A percentile compares a stretch with the other conserved stretches of the same genome.
These are phyloP conservation scores for Cydonia oblonga DNA, from an alignment of 331 rosid species.

Conservation along the genomic window DNA sequence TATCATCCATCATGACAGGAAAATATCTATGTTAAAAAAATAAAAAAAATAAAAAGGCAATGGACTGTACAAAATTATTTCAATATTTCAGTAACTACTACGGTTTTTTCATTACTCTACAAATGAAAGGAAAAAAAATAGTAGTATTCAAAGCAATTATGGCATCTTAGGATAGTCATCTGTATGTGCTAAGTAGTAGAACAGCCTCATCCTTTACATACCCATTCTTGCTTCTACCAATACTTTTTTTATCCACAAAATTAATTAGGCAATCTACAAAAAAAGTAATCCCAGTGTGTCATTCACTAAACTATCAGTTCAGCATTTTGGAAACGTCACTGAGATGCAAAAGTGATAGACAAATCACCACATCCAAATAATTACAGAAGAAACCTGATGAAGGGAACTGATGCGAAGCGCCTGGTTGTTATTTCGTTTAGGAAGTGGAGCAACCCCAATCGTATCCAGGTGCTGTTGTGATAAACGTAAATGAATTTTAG, in stretches of 20 bases:
- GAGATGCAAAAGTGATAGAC: background rate
- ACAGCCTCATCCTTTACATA: background rate
- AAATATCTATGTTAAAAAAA: background rate
- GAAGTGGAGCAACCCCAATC: conserved; percentile 79
- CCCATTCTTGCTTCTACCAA: background rate
- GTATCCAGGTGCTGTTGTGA: conserved; percentile 68
- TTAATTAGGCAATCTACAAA: background rate
- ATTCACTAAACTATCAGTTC: background rate
- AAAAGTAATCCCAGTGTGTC: background rate
- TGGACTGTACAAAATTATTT: background rate
- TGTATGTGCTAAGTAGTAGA: background rate
- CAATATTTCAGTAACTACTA: background rate
- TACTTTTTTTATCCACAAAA: background rate
- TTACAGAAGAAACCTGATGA: conserved; percentile 62
- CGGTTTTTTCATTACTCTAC: background rate
- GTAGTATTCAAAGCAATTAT: background rate
- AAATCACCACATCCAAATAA: background rate
- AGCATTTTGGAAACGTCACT: background rate
- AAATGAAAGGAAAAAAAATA: background rate
- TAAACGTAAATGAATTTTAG: background rate
- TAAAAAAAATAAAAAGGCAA: background rate
- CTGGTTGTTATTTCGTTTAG: conserved; percentile 77
- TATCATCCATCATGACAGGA: background rate
- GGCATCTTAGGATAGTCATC: background rate
- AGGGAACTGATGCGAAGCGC: conserved; percentile 86